These are phyloP conservation scores for Aspergillus fischeri DNA, from an alignment of 2,329 filamentous ascomycete species.

Conservation along the genomic window DNA sequence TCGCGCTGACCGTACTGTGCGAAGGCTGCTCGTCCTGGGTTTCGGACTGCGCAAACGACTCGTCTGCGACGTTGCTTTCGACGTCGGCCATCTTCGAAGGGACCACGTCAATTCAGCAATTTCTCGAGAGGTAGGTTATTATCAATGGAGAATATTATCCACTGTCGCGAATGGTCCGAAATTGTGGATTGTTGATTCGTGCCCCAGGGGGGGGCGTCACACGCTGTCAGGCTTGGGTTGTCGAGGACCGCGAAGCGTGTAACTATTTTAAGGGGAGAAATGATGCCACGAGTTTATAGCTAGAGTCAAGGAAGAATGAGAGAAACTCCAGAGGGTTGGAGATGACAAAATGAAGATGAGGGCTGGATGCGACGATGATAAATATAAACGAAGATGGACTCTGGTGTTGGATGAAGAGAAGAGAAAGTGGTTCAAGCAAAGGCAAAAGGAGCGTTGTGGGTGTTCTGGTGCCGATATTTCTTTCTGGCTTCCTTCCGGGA, in stretches of 20 bases:
- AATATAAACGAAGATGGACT: not conserved
- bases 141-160: not conserved
- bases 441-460: not conserved
- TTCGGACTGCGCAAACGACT: slow-evolving; percentile 34
- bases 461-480: not conserved
- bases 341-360: not conserved
- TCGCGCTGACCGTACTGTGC: slow-evolving; percentile 36
- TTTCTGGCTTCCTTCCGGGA: not conserved
- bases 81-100: slow-evolving; percentile 30
- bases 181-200: not conserved
- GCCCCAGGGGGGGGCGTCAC: not conserved
- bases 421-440: not conserved
- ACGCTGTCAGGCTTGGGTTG: not conserved
- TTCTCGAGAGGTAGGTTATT: not conserved
- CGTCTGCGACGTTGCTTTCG: slow-evolving; percentile 30
- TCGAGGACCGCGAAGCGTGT: not conserved
- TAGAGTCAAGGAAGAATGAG: slow-evolving; percentile 1
- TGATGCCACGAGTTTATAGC: slow-evolving; percentile 7
- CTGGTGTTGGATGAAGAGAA: slow-evolving; percentile 4
- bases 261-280: not conserved
- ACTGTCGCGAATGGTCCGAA: not conserved
- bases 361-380: not conserved
- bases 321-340: not conserved
- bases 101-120: not conserved
- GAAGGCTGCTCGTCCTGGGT: slow-evolving; percentile 33